Conservation (phyloP, 2,329 filamentous ascomycete species). For the Reticulascus tulasneorum region DNA sequence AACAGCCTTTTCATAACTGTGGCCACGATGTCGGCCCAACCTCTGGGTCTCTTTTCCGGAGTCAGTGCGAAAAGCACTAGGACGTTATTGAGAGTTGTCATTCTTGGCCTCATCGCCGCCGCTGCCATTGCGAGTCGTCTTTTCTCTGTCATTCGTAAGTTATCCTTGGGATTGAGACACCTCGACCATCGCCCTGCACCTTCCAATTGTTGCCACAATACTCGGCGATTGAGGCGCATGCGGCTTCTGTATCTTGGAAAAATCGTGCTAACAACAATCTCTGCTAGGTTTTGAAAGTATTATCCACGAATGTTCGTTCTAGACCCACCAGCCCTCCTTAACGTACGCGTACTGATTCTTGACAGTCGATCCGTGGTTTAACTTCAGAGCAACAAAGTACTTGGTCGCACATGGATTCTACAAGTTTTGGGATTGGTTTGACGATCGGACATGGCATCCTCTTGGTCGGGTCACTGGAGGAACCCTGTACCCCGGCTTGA, state of each 20-base stretch:
- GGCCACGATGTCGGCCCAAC: constrained; percentile 41
- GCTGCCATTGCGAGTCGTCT: constrained; percentile 89
- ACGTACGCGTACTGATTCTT: constrained; percentile 20
- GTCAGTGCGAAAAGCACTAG: constrained; percentile 78
- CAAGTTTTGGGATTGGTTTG: constrained; percentile 99
- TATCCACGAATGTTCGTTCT: constrained; percentile 92
- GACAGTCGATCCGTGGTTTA: constrained; percentile 98
- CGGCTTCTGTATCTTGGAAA: neutral
- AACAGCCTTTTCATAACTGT: constrained; percentile 17
- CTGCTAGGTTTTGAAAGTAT: constrained; percentile 88
- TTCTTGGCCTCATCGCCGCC: constrained; percentile 85
- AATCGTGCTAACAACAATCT: constrained; percentile 24
- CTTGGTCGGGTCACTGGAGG: constrained; percentile 96
- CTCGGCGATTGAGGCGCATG: neutral
- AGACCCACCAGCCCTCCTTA: constrained; percentile 6
- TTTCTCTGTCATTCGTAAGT: constrained; percentile 96
- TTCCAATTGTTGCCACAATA: constrained; percentile 4
- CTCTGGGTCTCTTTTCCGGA: constrained; percentile 61
- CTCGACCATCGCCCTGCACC: neutral
- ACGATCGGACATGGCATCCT: constrained; percentile 99
- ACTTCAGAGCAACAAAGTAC: constrained; percentile 98
- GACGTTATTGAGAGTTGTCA: constrained; percentile 81
- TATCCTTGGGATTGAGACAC: constrained; percentile 14
- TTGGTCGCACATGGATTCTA: constrained; percentile 96
- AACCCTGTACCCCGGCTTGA: constrained; percentile 96